Evolutionary conservation across 192 early-diverging fungal species (phyloP), one percentile per base, ranked within the genome.

Genomic region (Backusella macrospora): DNA sequence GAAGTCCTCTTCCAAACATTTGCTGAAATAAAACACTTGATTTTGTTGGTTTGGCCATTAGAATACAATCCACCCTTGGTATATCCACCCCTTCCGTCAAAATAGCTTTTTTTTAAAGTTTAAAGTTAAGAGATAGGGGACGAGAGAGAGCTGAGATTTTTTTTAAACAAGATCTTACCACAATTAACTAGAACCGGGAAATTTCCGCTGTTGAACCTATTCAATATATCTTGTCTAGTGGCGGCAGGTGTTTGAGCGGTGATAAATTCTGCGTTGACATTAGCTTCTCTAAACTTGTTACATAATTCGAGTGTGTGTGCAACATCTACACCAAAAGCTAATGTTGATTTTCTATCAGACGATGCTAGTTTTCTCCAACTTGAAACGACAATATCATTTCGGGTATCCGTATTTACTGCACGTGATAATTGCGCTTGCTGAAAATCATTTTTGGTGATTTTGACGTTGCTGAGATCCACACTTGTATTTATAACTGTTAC

Each of bases 1-100:
- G 86, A 89, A 99, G 86, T 1, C 97, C 97, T 37, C 97, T 89
- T 13, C 97, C 97, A 43, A 99, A 76, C 97, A 99, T 99, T 83
- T 99, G 97, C 71, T 94, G 93, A 84, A 97, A 91, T 68, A 99
- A 84, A 29, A 90, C 90, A n/a, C 85, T 79, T 44, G 93, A 95
- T 38, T 85, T 82, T 9, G 97, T 99, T 0, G 96, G 97, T 4
- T 95, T 78, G 1, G 92, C 93, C 85, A 97, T 87, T 9, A 99
- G 74, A 18, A 99, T 84, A 65, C 91, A 95, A 71, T 99, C 97
- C 38, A 99, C 93, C 6, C 73, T 78, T 6, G 97, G 95, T 15
- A 99, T 94, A 77, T 99, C 97, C 62, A 84, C 85, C 42, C 86
- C 86, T 75, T 87, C 86, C 0, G 92, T 93, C 65, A 93, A 71